Conservation (phyloP, 140 eudicot genomes). For the Ambrosia hybrid region DNA sequence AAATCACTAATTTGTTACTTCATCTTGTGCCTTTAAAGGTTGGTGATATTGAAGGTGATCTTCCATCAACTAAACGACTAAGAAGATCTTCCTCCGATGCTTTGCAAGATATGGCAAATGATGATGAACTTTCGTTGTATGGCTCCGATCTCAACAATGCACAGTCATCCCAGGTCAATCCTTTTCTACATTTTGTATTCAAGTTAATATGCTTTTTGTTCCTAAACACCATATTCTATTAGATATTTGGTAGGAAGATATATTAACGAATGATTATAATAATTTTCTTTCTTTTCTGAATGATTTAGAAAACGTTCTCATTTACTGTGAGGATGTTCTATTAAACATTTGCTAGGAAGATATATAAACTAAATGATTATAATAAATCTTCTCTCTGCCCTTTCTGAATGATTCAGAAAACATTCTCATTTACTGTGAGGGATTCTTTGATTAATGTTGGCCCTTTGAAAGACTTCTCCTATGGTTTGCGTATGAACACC, state of each 20-base stretch:
- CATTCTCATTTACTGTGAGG: slow-evolving; percentile 90
- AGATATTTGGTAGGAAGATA: not conserved
- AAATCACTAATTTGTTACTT: slow-evolving; percentile 11
- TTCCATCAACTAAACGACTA: slow-evolving; percentile 68
- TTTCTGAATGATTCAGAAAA: slow-evolving; percentile 55
- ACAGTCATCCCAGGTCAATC: slow-evolving; percentile 76
- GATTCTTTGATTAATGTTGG: slow-evolving; percentile 95
- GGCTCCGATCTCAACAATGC: slow-evolving; percentile 80
- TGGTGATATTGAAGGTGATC: slow-evolving; percentile 86
- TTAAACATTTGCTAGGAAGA: too few species aligned
- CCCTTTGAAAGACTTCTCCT: slow-evolving; percentile 88
- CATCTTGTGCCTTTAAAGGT: slow-evolving; percentile 40
- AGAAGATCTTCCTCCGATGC: slow-evolving; percentile 91
- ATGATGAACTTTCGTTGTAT: slow-evolving; percentile 87
- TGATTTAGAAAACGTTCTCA: slow-evolving; percentile 79
- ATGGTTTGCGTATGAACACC: slow-evolving; percentile 87
- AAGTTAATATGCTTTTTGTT: slow-evolving; percentile 3
- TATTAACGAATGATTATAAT: not conserved
- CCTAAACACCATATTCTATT: slow-evolving; percentile 1
- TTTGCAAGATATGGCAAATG: slow-evolving; percentile 78
- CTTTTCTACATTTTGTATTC: slow-evolving; percentile 7
- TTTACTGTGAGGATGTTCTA: slow-evolving; percentile 63
- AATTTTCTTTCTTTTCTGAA: not conserved
- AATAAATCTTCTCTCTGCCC: not conserved
- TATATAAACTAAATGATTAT: not conserved